These are phyloP conservation scores for Suillus alpinus DNA, from an alignment of 768 basidiomycete species.

Conservation along the genomic window DNA sequence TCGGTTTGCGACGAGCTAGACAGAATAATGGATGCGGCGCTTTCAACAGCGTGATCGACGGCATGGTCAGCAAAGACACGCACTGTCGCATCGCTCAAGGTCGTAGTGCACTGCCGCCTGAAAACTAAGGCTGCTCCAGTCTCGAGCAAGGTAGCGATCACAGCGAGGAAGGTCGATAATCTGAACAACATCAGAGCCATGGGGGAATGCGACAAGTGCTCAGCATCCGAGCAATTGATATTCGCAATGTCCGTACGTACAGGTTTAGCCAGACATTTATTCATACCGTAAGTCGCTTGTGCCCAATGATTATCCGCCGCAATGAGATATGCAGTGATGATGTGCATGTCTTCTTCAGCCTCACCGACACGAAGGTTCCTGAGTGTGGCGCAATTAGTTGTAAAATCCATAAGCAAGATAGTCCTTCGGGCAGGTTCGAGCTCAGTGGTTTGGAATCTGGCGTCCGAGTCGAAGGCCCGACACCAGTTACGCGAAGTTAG, in stretches of 20 bases:
- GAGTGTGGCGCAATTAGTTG: background rate
- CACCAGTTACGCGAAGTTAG: too few species aligned
- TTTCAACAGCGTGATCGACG: background rate
- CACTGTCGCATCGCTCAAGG: conserved; percentile 13
- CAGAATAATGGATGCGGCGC: background rate
- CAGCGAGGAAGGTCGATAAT: background rate
- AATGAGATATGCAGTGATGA: too few species aligned
- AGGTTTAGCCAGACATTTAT: background rate
- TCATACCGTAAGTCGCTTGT: background rate
- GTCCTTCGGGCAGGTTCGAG: background rate
- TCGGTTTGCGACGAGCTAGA: conserved; percentile 23
- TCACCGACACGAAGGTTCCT: background rate
- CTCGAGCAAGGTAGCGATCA: conserved; percentile 2
- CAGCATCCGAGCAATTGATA: background rate
- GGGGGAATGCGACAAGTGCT: background rate
- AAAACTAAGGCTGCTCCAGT: conserved; percentile 1
- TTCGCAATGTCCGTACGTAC: background rate
- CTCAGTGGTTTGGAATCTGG: too few species aligned
- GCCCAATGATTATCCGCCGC: background rate
- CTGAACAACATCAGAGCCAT: background rate
- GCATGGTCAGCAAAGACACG: background rate
- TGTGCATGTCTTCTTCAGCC: too few species aligned
- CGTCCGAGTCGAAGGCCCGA: too few species aligned
- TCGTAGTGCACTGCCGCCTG: conserved; percentile 9
- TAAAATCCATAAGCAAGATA: background rate